These are phyloP conservation scores for Xylaria cubensis DNA, from an alignment of 495 filamentous ascomycete species.

Conservation along the genomic window DNA sequence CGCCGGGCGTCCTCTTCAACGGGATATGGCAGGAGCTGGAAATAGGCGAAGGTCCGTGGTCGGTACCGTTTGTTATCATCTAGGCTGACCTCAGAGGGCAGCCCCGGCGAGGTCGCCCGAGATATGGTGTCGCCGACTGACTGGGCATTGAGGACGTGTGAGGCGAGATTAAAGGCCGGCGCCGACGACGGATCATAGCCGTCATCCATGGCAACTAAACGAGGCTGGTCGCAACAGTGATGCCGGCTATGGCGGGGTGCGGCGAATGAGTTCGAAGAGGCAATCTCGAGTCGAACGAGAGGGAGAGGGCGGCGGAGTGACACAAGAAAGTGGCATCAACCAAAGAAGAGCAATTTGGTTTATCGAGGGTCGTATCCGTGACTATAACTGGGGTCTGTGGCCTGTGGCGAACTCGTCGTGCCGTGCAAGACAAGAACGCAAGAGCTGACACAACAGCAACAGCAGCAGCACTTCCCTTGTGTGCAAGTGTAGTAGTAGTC, in stretches of 20 bases:
- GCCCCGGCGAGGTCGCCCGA: slow-evolving; percentile 54
- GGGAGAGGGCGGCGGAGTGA: slow-evolving; percentile 6
- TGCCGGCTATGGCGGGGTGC: slow-evolving; percentile 5
- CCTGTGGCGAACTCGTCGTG: slow-evolving; percentile 17
- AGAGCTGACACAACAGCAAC: neutral
- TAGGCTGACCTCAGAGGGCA: slow-evolving; percentile 42
- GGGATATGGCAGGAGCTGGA: slow-evolving; percentile 82
- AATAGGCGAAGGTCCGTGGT: slow-evolving; percentile 92
- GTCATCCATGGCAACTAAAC: slow-evolving; percentile 41
- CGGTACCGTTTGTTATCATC: slow-evolving; percentile 69
- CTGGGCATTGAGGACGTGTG: slow-evolving; percentile 37
- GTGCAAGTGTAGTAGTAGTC: slow-evolving; percentile 1
- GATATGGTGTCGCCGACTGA: slow-evolving; percentile 53
- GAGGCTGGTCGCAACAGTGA: neutral
- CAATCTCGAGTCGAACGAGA: slow-evolving; percentile 13
- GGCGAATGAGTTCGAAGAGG: slow-evolving; percentile 14
- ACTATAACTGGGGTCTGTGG: slow-evolving; percentile 11
- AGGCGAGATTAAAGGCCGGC: slow-evolving; percentile 32
- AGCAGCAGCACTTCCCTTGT: neutral
- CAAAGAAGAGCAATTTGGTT: neutral
- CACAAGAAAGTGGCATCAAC: slow-evolving; percentile 23
- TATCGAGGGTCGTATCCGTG: slow-evolving; percentile 15
- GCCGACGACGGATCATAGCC: slow-evolving; percentile 35
- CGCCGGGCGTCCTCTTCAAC: slow-evolving; percentile 79
- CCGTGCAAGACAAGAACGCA: slow-evolving; percentile 13